Base-by-base conservation (phyloP, 164 flowering plant species). In the Stephania japonica region DNA sequence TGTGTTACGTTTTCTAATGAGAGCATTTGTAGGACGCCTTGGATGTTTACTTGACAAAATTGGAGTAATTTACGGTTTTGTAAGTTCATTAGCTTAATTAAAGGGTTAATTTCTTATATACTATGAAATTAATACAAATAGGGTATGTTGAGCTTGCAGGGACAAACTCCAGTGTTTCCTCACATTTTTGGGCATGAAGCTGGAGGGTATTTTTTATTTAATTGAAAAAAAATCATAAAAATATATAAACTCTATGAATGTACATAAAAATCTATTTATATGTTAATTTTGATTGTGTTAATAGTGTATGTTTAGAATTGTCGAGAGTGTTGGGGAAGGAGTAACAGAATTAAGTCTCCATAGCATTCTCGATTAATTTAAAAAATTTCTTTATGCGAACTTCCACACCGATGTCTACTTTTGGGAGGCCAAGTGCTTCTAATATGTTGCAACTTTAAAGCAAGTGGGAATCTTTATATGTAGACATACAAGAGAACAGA, bases 241-340 rank as follows among this genome's bases (percentile, higher is more conserved):
- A 23, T 14, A 65, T 10, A 24, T 14, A 24, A 21, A 12, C 68
- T 24, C 7, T 11, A 6, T 23, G 26, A 23, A 65, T 32, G 24
- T 69, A 7, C 64, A 50, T n/a, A 42, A 38, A n/a, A 24, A 7
- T 9, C 24, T 12, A 14, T 41, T 32, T 49, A 11, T 21, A 18
- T 27, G 23, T 6, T 23, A 32, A 32, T 6, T 21, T 41, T 43
- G 23, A 19, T 32, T 47, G 47, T 26, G 25, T 4, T 38, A 7
- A 38, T 41, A 27, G 12, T 41, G 72, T 27, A 24, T 75, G 42
- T 47, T 44, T 47, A 88, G 91, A 75, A 81, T 88, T 68, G 88
- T 89, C 42, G 91, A 89, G 77, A 87, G 91, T 24, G 85, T 89
- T 4, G 91, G 91, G 5, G 87, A 85, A 63, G 91, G 91, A 1